Conservation (phyloP, 139 green algal species). For the Chlorella vulgaris region DNA sequence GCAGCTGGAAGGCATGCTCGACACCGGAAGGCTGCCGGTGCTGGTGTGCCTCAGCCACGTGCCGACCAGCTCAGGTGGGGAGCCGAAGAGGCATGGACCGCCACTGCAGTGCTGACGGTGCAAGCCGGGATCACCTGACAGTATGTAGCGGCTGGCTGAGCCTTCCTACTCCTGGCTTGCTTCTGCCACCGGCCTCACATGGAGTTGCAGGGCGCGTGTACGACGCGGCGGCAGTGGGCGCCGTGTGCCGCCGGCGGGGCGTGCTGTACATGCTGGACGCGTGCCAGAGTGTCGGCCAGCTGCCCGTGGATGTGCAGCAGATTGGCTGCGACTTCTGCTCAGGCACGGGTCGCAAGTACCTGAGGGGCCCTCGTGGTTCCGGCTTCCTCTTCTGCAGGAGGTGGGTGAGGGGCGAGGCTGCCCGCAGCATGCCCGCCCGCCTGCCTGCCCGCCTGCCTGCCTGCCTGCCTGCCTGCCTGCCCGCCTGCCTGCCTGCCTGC, state of each 20-base stretch:
- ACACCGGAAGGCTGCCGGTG: conserved; percentile 31
- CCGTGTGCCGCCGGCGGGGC: conserved; percentile 38
- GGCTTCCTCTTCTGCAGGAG: conserved; percentile 69
- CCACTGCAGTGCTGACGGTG: too few relatives aligned
- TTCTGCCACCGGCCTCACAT: not conserved
- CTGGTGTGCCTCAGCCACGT: conserved; percentile 71
- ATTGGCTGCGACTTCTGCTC: conserved; percentile 71
- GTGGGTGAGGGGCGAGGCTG: not conserved
- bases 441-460: too few relatives aligned
- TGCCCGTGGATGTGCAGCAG: conserved; percentile 66
- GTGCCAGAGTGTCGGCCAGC: conserved; percentile 69
- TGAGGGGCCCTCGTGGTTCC: conserved; percentile 61
- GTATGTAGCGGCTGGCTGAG: too few relatives aligned
- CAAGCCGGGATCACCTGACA: too few relatives aligned
- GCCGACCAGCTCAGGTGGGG: conserved; percentile 61
- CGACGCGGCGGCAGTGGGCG: conserved; percentile 57
- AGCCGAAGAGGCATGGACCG: not conserved
- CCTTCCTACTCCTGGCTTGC: not conserved
- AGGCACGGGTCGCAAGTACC: conserved; percentile 71
- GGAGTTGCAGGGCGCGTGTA: conserved; percentile 58
- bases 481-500: too few relatives aligned
- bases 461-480: too few relatives aligned
- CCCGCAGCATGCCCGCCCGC: not conserved
- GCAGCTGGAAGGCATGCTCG: conserved; percentile 41
- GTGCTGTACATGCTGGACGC: conserved; percentile 77